These are phyloP conservation scores for Madurella mycetomatis DNA, from an alignment of 2,329 filamentous ascomycete genomes.

Conservation along the genomic window DNA sequence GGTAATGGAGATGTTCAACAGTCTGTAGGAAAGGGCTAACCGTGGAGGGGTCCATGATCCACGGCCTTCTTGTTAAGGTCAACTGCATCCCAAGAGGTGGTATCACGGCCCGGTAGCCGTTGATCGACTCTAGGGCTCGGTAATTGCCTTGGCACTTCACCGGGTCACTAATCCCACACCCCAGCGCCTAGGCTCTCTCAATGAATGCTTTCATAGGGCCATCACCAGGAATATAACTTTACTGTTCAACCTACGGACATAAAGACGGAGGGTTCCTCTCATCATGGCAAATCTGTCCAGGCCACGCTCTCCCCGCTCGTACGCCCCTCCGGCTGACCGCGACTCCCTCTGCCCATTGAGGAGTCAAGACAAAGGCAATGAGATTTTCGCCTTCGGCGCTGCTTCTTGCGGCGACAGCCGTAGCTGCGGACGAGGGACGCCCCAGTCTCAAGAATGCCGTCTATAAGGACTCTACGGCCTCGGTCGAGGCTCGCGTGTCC, in stretches of 20 bases:
- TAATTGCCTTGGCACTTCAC: too few species aligned
- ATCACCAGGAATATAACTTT: too few species aligned
- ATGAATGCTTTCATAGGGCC: too few species aligned
- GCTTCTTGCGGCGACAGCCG: conserved; percentile 10
- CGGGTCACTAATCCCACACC: too few species aligned
- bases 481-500: conserved; percentile 59
- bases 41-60: too few species aligned
- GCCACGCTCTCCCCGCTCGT: neutral
- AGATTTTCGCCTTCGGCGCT: conserved; percentile 2
- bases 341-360: neutral
- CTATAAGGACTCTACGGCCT: conserved; percentile 61
- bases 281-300: too few species aligned
- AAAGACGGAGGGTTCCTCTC: too few species aligned
- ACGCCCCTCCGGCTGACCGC: neutral
- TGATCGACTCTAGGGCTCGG: neutral
- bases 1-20: neutral
- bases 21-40: neutral
- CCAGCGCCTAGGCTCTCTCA: too few species aligned
- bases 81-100: neutral
- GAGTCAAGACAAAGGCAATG: conserved; percentile 3
- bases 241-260: too few species aligned
- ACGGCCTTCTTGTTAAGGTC: too few species aligned
- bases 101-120: neutral
- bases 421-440: conserved; percentile 7
- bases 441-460: conserved; percentile 28